A percentile compares a stretch with the other conserved stretches of the same genome.
These are phyloP conservation scores for Cercospora sesami DNA, from an alignment of 2,329 filamentous ascomycete species.

Conservation along the genomic window DNA sequence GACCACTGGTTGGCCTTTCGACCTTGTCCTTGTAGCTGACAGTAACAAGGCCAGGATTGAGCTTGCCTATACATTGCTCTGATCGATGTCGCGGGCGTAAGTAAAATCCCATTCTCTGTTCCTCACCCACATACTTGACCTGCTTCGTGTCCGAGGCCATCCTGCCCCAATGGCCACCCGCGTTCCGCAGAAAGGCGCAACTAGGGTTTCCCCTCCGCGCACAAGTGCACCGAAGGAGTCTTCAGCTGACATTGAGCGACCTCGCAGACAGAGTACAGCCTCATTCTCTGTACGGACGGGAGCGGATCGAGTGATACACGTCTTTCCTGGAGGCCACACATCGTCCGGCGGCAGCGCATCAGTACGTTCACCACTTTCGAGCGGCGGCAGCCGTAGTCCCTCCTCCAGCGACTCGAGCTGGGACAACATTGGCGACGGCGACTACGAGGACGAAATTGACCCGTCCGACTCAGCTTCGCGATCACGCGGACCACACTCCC, in stretches of 20 bases:
- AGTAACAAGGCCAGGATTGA: slow-evolving; percentile 27
- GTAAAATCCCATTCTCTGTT: slow-evolving; percentile 17
- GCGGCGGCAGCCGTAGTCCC: slow-evolving; percentile 31
- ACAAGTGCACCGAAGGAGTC: slow-evolving; percentile 19
- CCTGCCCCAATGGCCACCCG: slow-evolving; percentile 26
- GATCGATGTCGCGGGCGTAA: slow-evolving; percentile 30
- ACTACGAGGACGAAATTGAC: slow-evolving; percentile 47
- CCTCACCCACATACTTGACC: background rate
- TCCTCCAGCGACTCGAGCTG: slow-evolving; percentile 35
- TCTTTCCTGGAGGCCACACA: slow-evolving; percentile 29
- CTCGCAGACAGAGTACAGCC: slow-evolving; percentile 25
- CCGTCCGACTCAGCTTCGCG: slow-evolving; percentile 54
- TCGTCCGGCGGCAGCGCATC: slow-evolving; percentile 37
- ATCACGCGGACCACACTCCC: slow-evolving; percentile 37
- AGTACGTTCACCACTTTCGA: slow-evolving; percentile 34
- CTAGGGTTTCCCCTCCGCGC: slow-evolving; percentile 21
- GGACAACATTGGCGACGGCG: slow-evolving; percentile 31
- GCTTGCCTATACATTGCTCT: slow-evolving; percentile 23
- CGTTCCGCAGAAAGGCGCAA: slow-evolving; percentile 22
- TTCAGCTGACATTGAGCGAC: slow-evolving; percentile 26
- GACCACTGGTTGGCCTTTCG: slow-evolving; percentile 10
- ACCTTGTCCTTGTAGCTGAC: slow-evolving; percentile 30
- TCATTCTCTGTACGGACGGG: slow-evolving; percentile 29
- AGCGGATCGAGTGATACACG: slow-evolving; percentile 31
- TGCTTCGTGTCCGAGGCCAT: slow-evolving; percentile 5